These are phyloP conservation scores for Schoenoplectus triqueter DNA, from an alignment of 202 grass and related monocot species.

Conservation along the genomic window DNA sequence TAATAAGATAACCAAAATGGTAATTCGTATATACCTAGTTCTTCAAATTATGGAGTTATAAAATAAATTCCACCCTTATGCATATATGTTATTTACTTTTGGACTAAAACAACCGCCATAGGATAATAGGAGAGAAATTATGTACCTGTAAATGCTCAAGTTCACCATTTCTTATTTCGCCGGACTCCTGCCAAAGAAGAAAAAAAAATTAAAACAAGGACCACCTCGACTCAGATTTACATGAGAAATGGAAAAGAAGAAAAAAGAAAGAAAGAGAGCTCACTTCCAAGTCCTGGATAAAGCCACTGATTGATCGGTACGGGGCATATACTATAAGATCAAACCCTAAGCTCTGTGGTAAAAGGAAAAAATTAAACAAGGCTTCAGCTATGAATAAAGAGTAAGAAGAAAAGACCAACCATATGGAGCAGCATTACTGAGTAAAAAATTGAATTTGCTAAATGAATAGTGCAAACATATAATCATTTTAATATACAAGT, in stretches of 20 bases:
- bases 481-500: conserved; percentile 24
- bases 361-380: neutral
- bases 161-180: conserved; percentile 62
- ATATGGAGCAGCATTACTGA: neutral
- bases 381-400: neutral
- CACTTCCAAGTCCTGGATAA: conserved; percentile 89
- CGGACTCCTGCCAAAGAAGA: conserved; percentile 60
- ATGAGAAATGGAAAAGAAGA: conserved; percentile 13
- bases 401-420: neutral
- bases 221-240: neutral
- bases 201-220: conserved; percentile 34
- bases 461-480: neutral
- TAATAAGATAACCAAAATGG: conserved; percentile 9
- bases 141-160: conserved; percentile 64
- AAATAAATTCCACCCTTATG: neutral
- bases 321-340: conserved; percentile 97
- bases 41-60: conserved; percentile 3
- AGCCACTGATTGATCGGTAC: conserved; percentile 82
- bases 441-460: neutral
- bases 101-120: conserved; percentile 20
- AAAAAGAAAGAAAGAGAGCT: conserved; percentile 35
- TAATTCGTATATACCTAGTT: neutral
- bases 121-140: neutral
- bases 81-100: neutral
- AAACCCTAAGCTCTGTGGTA: conserved; percentile 74